phyloP scores from a whole-genome alignment of 176 grass and related monocot genomes.

The Rhipidocladum racemiflorum region DNA sequence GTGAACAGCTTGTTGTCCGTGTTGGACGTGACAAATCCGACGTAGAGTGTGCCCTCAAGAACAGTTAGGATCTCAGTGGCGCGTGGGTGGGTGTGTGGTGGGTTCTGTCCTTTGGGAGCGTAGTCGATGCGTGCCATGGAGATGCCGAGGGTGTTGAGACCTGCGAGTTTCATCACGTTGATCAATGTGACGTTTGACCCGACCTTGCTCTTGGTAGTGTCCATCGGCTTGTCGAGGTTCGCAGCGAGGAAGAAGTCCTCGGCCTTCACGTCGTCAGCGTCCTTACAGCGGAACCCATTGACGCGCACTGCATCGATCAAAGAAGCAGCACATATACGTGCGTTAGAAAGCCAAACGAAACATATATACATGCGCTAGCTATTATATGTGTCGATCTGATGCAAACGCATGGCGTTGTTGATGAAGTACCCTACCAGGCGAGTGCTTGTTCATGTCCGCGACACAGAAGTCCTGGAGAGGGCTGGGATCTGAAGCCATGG shows the following conservation, averaged over 20 bases:
- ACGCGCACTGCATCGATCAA: not conserved
- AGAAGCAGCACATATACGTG: not conserved
- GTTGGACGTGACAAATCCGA: constrained; percentile 35
- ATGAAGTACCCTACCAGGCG: not conserved
- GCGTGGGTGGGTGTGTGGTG: constrained; percentile 34
- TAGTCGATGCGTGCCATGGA: constrained; percentile 27
- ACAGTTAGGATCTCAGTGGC: constrained; percentile 7
- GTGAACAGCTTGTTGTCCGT: constrained; percentile 17
- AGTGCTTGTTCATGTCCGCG: not conserved
- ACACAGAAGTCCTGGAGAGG: constrained; percentile 27
- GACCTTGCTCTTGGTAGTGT: not conserved
- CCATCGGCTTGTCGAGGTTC: not conserved
- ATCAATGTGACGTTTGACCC: constrained; percentile 4
- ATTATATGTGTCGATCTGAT: not conserved
- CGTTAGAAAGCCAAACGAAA: not conserved
- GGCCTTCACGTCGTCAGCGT: not conserved
- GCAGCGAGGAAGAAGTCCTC: constrained; percentile 27
- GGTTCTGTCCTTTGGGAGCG: not conserved
- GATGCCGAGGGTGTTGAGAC: constrained; percentile 21
- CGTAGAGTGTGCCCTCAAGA: constrained; percentile 31
- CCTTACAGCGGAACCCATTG: not conserved
- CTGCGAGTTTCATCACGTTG: not conserved
- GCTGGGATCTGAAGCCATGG: not conserved
- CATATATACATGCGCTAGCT: too few species aligned
- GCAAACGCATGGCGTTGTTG: not conserved